phyloP scores from a whole-genome alignment of 108 stramenopile genomes.

The Stephanodiscus minutulus region DNA sequence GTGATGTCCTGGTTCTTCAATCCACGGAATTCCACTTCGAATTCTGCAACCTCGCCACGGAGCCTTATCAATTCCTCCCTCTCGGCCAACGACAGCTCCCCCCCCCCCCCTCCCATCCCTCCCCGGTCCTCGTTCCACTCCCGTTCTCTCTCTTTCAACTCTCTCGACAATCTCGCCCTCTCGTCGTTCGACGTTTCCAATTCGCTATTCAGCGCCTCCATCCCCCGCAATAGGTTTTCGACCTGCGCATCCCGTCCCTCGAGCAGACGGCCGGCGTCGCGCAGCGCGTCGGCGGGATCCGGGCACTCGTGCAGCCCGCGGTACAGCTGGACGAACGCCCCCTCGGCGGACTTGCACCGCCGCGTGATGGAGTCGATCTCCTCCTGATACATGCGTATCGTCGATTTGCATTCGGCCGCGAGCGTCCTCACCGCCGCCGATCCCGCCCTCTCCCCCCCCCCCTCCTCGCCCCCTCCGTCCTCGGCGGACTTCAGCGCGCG shows the following conservation, averaged over 20 bases:
- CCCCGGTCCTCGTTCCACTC: slow-evolving; percentile 10
- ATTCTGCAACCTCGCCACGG: slow-evolving; percentile 85
- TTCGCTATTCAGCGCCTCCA: slow-evolving; percentile 65
- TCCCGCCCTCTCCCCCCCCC: slow-evolving; percentile 20
- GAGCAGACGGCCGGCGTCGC: slow-evolving; percentile 49
- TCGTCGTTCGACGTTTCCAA: slow-evolving; percentile 35
- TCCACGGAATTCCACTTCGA: slow-evolving; percentile 86
- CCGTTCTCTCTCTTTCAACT: slow-evolving; percentile 50
- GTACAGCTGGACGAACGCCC: slow-evolving; percentile 52
- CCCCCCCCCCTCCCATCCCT: slow-evolving; percentile 8
- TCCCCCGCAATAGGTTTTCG: slow-evolving; percentile 45
- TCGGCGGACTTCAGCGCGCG: slow-evolving; percentile 72
- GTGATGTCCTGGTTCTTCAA: slow-evolving; percentile 94
- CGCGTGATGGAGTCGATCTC: slow-evolving; percentile 85
- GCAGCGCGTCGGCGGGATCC: slow-evolving; percentile 51
- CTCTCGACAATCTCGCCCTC: slow-evolving; percentile 17
- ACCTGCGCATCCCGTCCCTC: slow-evolving; percentile 61
- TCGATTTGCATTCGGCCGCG: slow-evolving; percentile 60
- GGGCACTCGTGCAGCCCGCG: slow-evolving; percentile 50
- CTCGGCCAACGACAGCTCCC: slow-evolving; percentile 50
- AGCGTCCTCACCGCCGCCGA: slow-evolving; percentile 26
- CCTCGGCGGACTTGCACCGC: slow-evolving; percentile 76
- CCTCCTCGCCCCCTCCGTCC: slow-evolving; percentile 10
- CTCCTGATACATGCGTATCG: slow-evolving; percentile 83
- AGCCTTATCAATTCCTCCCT: slow-evolving; percentile 83